These are phyloP conservation scores for Astrothelium macrocarpum DNA, from an alignment of 495 filamentous ascomycete species.

Conservation along the genomic window DNA sequence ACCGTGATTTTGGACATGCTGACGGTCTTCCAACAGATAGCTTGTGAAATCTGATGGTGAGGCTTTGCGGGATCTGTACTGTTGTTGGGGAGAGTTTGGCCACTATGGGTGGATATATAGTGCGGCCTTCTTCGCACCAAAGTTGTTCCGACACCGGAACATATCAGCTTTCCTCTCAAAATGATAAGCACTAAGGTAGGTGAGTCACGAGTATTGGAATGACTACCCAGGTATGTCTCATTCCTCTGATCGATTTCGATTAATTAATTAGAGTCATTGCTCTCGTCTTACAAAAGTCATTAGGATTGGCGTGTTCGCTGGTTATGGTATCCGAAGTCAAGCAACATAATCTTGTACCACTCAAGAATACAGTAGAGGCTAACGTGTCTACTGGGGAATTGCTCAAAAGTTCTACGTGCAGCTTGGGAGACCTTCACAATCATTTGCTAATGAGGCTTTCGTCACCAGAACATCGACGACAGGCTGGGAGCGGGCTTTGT, in stretches of 20 bases:
- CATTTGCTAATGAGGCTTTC: too few species aligned
- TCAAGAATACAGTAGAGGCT: not conserved
- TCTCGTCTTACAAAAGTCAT: too few species aligned
- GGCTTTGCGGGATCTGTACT: conserved; percentile 18
- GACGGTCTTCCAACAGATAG: conserved; percentile 25
- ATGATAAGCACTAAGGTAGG: not conserved
- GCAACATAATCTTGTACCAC: too few species aligned
- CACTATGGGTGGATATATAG: not conserved
- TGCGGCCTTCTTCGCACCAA: not conserved
- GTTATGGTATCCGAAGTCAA: too few species aligned
- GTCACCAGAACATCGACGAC: too few species aligned
- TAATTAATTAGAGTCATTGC: too few species aligned
- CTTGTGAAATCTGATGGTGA: conserved; percentile 18
- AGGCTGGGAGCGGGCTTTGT: not conserved
- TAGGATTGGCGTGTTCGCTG: too few species aligned
- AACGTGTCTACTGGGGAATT: too few species aligned
- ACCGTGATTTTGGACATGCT: conserved; percentile 31
- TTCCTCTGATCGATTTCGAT: too few species aligned
- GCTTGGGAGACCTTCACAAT: too few species aligned
- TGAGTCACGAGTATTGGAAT: not conserved
- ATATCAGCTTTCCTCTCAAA: not conserved
- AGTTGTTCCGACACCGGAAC: not conserved
- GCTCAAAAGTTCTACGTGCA: too few species aligned
- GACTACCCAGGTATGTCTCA: not conserved
- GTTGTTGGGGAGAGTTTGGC: not conserved